These are phyloP conservation scores for Neoboletus subvelutipes DNA, from an alignment of 768 basidiomycete species.

Conservation along the genomic window DNA sequence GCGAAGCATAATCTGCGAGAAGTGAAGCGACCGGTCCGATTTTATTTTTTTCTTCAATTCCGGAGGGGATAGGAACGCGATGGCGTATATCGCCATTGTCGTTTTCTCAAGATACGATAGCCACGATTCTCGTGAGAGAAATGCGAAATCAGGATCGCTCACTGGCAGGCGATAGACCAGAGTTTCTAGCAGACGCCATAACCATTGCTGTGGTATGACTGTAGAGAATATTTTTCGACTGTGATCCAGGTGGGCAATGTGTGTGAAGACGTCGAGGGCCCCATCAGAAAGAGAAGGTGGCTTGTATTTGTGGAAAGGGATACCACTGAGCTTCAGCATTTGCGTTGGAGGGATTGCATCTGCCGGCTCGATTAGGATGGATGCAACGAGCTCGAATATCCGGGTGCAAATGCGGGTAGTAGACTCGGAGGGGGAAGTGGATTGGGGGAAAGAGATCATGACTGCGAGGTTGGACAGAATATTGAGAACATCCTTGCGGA, in stretches of 20 bases:
- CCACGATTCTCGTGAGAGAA: conserved; percentile 65
- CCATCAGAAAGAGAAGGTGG: conserved; percentile 66
- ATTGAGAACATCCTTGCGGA: conserved; percentile 77
- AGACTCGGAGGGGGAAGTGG: conserved; percentile 39
- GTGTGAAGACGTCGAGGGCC: conserved; percentile 85
- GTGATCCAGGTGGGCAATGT: conserved; percentile 69
- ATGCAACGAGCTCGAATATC: conserved; percentile 65
- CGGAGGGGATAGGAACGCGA: conserved; percentile 81
- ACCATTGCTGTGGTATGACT: conserved; percentile 53
- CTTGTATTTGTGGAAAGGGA: conserved; percentile 40
- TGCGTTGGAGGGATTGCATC: conserved; percentile 65
- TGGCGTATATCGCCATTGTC: conserved; percentile 79
- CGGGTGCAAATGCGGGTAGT: conserved; percentile 52
- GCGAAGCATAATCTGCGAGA: conserved; percentile 68
- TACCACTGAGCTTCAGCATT: conserved; percentile 53
- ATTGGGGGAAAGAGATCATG: conserved; percentile 47
- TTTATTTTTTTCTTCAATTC: conserved; percentile 72
- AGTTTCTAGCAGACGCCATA: conserved; percentile 63
- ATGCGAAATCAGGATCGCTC: conserved; percentile 68
- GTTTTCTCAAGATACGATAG: conserved; percentile 77
- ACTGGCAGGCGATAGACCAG: conserved; percentile 86
- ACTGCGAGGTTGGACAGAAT: conserved; percentile 63
- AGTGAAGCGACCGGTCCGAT: conserved; percentile 61
- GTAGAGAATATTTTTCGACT: conserved; percentile 74
- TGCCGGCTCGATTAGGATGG: conserved; percentile 69